These are phyloP conservation scores for Paracorniculantispora psalliotae DNA, from an alignment of 2,329 filamentous ascomycete genomes.

Conservation along the genomic window DNA sequence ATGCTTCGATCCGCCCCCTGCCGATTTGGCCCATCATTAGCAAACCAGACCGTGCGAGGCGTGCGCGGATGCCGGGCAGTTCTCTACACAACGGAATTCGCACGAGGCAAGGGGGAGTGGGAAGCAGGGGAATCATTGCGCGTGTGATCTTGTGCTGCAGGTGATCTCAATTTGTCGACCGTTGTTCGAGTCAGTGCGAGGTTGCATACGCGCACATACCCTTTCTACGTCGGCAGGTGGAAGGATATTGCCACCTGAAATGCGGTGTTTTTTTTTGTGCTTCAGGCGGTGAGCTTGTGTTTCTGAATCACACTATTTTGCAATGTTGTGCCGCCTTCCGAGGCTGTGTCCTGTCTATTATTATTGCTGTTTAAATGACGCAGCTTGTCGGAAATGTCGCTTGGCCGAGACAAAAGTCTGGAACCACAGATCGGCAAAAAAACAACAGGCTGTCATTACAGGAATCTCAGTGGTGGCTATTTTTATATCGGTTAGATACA, in stretches of 20 bases:
- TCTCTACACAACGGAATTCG: neutral
- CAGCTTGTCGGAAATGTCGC: neutral
- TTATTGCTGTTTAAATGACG: neutral
- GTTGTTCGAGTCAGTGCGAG: neutral
- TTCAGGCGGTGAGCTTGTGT: neutral
- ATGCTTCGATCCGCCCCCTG: neutral
- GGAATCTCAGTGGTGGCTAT: neutral
- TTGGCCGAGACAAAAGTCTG: neutral
- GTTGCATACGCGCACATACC: conserved; percentile 1
- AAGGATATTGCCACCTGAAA: neutral
- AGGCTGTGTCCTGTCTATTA: neutral
- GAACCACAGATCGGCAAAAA: neutral
- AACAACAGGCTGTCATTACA: neutral
- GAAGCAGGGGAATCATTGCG: neutral
- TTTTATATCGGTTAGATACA: neutral
- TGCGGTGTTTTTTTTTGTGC: neutral
- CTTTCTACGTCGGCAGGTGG: neutral
- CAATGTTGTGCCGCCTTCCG: neutral
- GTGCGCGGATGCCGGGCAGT: neutral
- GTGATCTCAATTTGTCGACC: neutral
- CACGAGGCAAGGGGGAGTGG: neutral
- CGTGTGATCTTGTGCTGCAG: neutral
- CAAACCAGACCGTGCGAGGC: neutral
- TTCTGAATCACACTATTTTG: neutral
- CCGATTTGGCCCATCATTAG: neutral